phyloP scores from a whole-genome alignment of 2,329 filamentous ascomycete species.

The Colletotrichum spinosum region DNA sequence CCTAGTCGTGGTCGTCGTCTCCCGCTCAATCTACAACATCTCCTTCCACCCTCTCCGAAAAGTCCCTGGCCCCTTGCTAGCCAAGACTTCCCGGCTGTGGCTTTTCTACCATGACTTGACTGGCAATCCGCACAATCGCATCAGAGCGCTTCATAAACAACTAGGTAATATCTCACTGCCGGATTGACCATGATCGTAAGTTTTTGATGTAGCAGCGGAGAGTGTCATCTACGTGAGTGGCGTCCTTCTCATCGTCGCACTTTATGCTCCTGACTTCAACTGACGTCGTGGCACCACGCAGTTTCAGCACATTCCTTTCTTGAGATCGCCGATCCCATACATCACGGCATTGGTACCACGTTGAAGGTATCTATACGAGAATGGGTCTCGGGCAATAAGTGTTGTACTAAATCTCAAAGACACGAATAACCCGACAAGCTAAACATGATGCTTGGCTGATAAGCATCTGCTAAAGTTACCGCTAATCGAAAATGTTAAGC shows the following conservation, averaged over 20 bases:
- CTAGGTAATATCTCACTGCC: constrained; percentile 4
- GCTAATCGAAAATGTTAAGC: no score
- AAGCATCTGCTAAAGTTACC: no score
- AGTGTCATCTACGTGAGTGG: constrained; percentile 20
- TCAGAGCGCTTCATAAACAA: constrained; percentile 13
- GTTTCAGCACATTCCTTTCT: constrained; percentile 19
- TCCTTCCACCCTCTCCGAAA: constrained; percentile 16
- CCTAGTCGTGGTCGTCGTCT: not conserved
- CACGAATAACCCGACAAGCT: no score
- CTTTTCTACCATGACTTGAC: constrained; percentile 19
- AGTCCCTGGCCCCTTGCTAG: constrained; percentile 22
- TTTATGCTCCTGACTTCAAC: not conserved
- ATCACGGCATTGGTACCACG: constrained; percentile 3
- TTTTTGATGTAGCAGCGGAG: constrained; percentile 14
- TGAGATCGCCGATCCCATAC: constrained; percentile 11
- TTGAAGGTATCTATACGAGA: not conserved
- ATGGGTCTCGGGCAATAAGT: no score
- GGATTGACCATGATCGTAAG: not conserved
- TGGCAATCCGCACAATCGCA: constrained; percentile 11
- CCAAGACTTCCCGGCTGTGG: constrained; percentile 26
- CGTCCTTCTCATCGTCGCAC: not conserved
- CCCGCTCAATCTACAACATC: constrained; percentile 6
- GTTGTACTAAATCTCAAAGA: no score
- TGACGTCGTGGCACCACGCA: not conserved
- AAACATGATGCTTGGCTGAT: no score